phyloP scores from a whole-genome alignment of 805 yeast genomes.

The Schwanniomyces vanrijiae region DNA sequence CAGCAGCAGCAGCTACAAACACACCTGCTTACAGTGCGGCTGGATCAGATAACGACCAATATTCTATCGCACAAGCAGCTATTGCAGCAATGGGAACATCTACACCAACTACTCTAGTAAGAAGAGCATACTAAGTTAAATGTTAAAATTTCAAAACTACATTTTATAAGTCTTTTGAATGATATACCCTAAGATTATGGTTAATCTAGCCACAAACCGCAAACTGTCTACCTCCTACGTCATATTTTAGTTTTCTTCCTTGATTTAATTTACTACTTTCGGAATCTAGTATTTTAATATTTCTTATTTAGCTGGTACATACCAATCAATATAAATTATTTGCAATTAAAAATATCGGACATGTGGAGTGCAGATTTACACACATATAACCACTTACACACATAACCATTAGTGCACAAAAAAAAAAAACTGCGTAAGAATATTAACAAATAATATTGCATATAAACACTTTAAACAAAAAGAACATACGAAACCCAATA shows the following conservation, averaged over 20 bases:
- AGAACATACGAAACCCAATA: too few species aligned
- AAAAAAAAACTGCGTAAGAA: too few species aligned
- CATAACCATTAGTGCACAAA: too few species aligned
- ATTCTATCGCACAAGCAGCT: constrained; percentile 19
- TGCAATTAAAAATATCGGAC: not conserved
- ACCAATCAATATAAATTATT: not conserved
- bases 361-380: not conserved
- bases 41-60: constrained; percentile 2
- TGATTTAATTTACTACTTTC: not conserved
- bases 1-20: constrained; percentile 12
- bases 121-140: constrained; percentile 18
- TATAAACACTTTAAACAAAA: too few species aligned
- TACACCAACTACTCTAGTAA: constrained; percentile 23
- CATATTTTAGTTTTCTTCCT: not conserved
- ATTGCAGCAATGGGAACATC: constrained; percentile 12
- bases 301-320: not conserved
- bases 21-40: constrained; percentile 9
- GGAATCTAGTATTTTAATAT: not conserved
- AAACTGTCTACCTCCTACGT: not conserved
- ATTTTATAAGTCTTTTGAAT: not conserved
- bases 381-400: too few species aligned
- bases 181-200: not conserved
- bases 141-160: not conserved
- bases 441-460: too few species aligned
- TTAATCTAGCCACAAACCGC: not conserved